Evolutionary conservation across 257 asterid genomes (phyloP).

Genomic region (Agastache rugosa): DNA sequence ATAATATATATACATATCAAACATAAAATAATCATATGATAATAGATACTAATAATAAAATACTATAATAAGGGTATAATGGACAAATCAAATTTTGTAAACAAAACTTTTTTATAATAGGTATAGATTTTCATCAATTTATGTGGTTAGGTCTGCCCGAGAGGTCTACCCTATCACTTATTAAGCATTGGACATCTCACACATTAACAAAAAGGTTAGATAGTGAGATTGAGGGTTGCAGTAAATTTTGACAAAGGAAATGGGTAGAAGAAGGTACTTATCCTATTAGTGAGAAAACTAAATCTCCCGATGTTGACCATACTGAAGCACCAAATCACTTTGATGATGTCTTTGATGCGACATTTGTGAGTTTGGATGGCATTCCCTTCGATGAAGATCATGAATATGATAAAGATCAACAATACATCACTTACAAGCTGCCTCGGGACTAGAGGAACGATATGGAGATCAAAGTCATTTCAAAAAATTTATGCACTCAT

Average conservation of each 20-base stretch:
- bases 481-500: too few relatives aligned
- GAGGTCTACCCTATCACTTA: not conserved
- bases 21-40: too few relatives aligned
- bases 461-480: not conserved
- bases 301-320: not conserved
- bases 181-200: too few relatives aligned
- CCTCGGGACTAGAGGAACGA: not conserved
- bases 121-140: not conserved
- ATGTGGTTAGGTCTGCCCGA: not conserved
- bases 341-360: too few relatives aligned
- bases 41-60: too few relatives aligned
- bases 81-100: too few relatives aligned
- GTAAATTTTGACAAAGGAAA: too few relatives aligned
- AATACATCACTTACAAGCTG: not conserved
- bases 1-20: too few relatives aligned
- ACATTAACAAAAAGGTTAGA: not conserved
- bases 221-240: too few relatives aligned
- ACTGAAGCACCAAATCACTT: not conserved
- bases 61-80: too few relatives aligned
- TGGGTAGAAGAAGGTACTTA: not conserved
- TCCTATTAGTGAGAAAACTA: too few relatives aligned
- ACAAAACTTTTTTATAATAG: too few relatives aligned
- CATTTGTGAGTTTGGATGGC: not conserved
- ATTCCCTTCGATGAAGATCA: not conserved
- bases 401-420: not conserved